Percentiles rank a stretch among this genome's conserved stretches.
These are phyloP conservation scores for Grosmannia clavigera DNA, from an alignment of 2,329 filamentous ascomycete species.

Conservation along the genomic window DNA sequence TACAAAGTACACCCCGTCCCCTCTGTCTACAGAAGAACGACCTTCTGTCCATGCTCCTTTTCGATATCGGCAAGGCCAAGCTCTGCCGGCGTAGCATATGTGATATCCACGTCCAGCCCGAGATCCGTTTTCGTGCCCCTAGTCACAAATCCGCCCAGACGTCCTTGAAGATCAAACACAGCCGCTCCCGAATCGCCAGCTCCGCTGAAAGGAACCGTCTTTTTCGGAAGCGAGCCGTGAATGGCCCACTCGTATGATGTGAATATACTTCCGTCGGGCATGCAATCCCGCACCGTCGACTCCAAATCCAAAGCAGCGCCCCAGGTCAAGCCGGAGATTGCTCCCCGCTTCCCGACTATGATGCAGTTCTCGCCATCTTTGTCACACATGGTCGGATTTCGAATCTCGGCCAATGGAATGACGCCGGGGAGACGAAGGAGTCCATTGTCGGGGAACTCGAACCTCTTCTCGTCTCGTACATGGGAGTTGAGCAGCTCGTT, in stretches of 20 bases:
- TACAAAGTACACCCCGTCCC: no score
- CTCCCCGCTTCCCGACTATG: background rate
- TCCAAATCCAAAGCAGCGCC: background rate
- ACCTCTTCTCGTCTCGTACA: background rate
- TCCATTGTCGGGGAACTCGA: background rate
- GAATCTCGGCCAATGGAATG: background rate
- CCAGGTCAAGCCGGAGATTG: background rate
- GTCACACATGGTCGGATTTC: background rate
- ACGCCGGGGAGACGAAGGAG: background rate
- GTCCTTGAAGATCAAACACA: background rate
- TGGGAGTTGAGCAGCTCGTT: background rate
- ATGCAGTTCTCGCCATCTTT: background rate
- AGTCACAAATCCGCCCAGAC: background rate
- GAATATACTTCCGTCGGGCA: background rate
- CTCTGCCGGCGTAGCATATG: background rate
- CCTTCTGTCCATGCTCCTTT: constrained; percentile 7
- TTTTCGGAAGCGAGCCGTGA: background rate
- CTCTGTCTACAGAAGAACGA: background rate
- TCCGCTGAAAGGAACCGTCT: background rate
- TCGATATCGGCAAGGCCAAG: background rate
- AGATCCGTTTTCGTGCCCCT: background rate
- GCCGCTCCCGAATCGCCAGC: background rate
- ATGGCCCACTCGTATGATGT: background rate
- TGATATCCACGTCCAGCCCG: background rate
- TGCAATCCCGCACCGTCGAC: background rate